Conservation (phyloP, 192 early-diverging fungal species). For the Allomyces macrogynus region DNA sequence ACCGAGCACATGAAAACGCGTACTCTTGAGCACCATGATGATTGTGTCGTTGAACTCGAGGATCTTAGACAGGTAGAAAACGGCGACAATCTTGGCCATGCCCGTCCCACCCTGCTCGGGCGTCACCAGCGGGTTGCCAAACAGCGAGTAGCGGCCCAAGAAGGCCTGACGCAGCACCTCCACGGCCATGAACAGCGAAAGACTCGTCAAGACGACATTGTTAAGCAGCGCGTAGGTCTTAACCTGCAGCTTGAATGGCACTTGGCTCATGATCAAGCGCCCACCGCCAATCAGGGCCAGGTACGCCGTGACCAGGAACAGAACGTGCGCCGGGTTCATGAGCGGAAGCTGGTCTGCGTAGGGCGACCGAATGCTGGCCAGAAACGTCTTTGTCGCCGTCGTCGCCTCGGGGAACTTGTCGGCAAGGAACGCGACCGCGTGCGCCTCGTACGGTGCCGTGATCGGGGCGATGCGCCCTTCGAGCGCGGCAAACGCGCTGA, state of each 20-base stretch:
- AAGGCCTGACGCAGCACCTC: constrained; percentile 9
- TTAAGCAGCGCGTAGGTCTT: constrained; percentile 12
- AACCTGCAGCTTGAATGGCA: constrained; percentile 10
- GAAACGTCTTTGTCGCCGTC: background rate
- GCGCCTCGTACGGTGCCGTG: background rate
- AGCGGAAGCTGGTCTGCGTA: constrained; percentile 11
- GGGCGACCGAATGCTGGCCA: background rate
- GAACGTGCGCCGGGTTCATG: constrained; percentile 22
- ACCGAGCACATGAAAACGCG: no score
- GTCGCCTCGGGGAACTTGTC: background rate
- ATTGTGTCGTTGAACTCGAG: constrained; percentile 24
- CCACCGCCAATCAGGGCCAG: constrained; percentile 12
- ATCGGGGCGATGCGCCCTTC: background rate
- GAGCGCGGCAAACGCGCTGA: background rate
- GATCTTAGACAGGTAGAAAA: constrained; percentile 22
- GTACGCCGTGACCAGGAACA: constrained; percentile 11
- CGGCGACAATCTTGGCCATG: constrained; percentile 20
- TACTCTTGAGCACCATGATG: background rate
- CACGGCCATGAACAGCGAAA: constrained; percentile 15
- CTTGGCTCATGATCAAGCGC: constrained; percentile 6
- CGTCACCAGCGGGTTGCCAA: constrained; percentile 11
- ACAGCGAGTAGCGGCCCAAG: constrained; percentile 7
- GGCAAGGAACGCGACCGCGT: background rate
- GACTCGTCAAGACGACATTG: constrained; percentile 12
- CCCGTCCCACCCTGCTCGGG: constrained; percentile 9